A percentile compares a stretch with the other conserved stretches of the same genome.
phyloP scores from a whole-genome alignment of 768 basidiomycete species.

The Collybiopsis confluens region DNA sequence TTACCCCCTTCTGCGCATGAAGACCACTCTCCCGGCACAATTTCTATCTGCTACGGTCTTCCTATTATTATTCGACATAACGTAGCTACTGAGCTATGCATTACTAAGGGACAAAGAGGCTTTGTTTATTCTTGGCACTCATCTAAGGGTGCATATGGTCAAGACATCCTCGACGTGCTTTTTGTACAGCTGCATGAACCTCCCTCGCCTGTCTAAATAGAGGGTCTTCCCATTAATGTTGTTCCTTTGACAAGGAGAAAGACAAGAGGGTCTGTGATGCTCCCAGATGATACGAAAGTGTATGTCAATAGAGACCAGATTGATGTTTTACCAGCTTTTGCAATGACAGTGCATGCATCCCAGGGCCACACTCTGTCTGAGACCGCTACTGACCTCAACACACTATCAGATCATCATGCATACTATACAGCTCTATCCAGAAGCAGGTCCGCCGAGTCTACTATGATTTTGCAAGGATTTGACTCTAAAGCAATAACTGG shows the following conservation, averaged over 20 bases:
- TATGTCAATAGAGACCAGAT: slow-evolving; percentile 15
- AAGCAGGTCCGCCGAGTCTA: neutral
- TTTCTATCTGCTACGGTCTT: slow-evolving; percentile 25
- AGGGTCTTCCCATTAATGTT: slow-evolving; percentile 26
- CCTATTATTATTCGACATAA: slow-evolving; percentile 30
- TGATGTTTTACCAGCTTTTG: slow-evolving; percentile 3
- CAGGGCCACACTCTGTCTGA: neutral
- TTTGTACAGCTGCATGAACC: slow-evolving; percentile 25
- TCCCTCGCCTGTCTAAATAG: slow-evolving; percentile 19
- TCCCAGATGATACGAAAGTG: slow-evolving; percentile 16
- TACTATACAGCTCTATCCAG: slow-evolving; percentile 11
- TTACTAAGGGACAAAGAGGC: slow-evolving; percentile 32
- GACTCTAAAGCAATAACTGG: slow-evolving; percentile 1
- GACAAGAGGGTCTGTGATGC: slow-evolving; percentile 7
- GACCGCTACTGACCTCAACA: neutral
- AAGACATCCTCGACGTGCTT: slow-evolving; percentile 22
- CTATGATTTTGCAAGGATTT: slow-evolving; percentile 11
- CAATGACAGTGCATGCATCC: slow-evolving; percentile 4
- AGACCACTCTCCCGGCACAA: slow-evolving; percentile 21
- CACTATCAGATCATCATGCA: neutral
- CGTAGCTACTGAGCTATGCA: slow-evolving; percentile 27
- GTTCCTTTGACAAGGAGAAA: slow-evolving; percentile 21
- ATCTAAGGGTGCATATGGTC: slow-evolving; percentile 12
- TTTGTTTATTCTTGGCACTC: slow-evolving; percentile 25
- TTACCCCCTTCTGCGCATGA: slow-evolving; percentile 9